phyloP scores from a whole-genome alignment of 805 yeast genomes.

The Komagataella populi region DNA sequence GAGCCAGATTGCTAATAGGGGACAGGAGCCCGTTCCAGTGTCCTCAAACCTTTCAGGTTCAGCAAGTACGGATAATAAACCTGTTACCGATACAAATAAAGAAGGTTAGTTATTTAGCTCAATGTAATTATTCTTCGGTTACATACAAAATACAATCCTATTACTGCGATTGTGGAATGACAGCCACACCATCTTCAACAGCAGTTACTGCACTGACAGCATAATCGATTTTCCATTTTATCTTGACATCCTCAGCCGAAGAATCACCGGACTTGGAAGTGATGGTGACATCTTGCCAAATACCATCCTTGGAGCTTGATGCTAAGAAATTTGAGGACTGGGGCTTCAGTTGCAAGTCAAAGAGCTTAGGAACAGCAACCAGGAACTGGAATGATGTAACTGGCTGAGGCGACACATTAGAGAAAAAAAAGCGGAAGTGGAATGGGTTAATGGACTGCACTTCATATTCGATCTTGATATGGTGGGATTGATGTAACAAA shows the following conservation, averaged over 20 bases:
- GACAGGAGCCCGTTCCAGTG: background rate
- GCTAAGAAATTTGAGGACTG: constrained; percentile 10
- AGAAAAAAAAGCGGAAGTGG: constrained; percentile 13
- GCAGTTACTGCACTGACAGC: constrained; percentile 27
- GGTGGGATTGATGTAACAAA: constrained; percentile 6
- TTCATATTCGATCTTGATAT: constrained; percentile 13
- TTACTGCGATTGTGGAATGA: constrained; percentile 5
- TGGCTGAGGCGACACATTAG: constrained; percentile 33
- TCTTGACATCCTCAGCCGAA: constrained; percentile 21
- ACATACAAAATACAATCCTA: constrained; percentile 3
- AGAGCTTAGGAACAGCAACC: constrained; percentile 20
- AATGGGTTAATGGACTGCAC: constrained; percentile 8
- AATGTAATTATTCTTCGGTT: constrained; percentile 2
- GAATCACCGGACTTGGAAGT: constrained; percentile 6
- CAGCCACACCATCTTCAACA: constrained; percentile 46
- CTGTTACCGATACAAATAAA: constrained; percentile 6
- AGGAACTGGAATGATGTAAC: constrained; percentile 29
- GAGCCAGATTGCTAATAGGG: background rate
- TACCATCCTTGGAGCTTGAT: constrained; percentile 8
- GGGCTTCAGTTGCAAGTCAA: constrained; percentile 13
- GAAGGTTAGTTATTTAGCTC: constrained; percentile 8
- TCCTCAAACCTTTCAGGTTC: constrained; percentile 15
- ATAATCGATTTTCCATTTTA: constrained; percentile 66
- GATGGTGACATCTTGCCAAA: constrained; percentile 13
- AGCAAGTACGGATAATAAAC: constrained; percentile 15